Conservation (phyloP, 768 basidiomycete genomes). For the Lanmaoa pseudosensibilis region DNA sequence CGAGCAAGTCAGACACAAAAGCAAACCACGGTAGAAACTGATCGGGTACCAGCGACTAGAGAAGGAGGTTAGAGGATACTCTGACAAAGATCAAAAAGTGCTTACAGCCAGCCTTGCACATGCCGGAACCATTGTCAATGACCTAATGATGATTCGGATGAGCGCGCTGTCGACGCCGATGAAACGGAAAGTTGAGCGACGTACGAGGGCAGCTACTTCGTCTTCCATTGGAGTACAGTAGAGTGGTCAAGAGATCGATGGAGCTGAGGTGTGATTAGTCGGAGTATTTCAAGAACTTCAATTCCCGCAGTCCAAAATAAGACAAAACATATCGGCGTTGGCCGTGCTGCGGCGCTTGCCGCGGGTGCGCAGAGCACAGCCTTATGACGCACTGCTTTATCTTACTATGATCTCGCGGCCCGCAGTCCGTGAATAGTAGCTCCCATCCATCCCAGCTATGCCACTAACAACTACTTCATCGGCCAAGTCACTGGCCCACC, state of each 20-base stretch:
- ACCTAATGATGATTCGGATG: constrained; percentile 46
- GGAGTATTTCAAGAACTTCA: constrained; percentile 29
- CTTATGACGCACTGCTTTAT: no score
- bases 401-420: not conserved
- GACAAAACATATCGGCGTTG: constrained; percentile 16
- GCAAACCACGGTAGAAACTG: not conserved
- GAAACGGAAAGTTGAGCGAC: constrained; percentile 6
- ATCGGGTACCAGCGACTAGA: constrained; percentile 61
- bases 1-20: constrained; percentile 7
- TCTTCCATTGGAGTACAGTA: constrained; percentile 54
- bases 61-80: constrained; percentile 22
- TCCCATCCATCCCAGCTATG: constrained; percentile 6
- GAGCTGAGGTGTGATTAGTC: constrained; percentile 23
- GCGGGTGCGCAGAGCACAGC: no score
- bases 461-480: constrained; percentile 7
- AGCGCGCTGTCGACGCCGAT: not conserved
- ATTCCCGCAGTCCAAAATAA: constrained; percentile 19
- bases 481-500: not conserved
- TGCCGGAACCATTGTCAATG: constrained; percentile 95
- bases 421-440: not conserved
- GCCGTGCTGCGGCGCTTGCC: not conserved
- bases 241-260: constrained; percentile 20
- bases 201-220: constrained; percentile 58
- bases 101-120: constrained; percentile 99
- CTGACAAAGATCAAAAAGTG: constrained; percentile 26